A percentile compares a stretch with the other conserved stretches of the same genome.
These are phyloP conservation scores for Auriscalpium orientale DNA, from an alignment of 768 basidiomycete genomes.

Conservation along the genomic window DNA sequence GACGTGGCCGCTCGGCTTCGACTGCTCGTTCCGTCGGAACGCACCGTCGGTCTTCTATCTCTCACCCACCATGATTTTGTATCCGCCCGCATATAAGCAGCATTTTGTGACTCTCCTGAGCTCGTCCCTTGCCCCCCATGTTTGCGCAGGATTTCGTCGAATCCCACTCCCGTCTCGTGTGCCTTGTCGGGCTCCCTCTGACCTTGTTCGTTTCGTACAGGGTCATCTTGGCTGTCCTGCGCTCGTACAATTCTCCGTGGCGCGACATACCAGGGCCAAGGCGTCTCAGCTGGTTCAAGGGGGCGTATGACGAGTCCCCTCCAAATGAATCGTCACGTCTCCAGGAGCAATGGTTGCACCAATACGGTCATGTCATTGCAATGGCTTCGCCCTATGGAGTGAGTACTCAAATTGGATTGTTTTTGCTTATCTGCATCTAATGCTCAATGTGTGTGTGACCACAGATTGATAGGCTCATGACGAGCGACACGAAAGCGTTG, in stretches of 20 bases:
- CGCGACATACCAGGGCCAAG: background rate
- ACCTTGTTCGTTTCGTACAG: background rate
- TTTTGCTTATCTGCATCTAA: background rate
- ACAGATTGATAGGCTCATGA: background rate
- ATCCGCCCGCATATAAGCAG: too few species aligned
- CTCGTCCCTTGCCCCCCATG: too few species aligned
- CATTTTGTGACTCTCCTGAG: too few species aligned
- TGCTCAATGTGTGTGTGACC: background rate
- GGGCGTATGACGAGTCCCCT: background rate
- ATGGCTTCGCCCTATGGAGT: background rate
- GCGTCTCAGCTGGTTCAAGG: background rate
- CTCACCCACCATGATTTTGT: too few species aligned
- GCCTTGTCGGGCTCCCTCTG: background rate
- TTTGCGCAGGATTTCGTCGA: too few species aligned
- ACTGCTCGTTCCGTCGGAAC: too few species aligned
- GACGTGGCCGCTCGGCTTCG: too few species aligned
- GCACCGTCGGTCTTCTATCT: too few species aligned
- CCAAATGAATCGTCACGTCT: background rate
- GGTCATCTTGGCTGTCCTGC: background rate
- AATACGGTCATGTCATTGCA: background rate
- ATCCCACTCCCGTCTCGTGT: too few species aligned
- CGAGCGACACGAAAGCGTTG: background rate
- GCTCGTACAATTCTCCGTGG: background rate
- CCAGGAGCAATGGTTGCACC: background rate
- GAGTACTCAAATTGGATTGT: background rate